Evolutionary conservation across 179 eudicot genomes (phyloP).

Genomic region (Silene vulgaris): DNA sequence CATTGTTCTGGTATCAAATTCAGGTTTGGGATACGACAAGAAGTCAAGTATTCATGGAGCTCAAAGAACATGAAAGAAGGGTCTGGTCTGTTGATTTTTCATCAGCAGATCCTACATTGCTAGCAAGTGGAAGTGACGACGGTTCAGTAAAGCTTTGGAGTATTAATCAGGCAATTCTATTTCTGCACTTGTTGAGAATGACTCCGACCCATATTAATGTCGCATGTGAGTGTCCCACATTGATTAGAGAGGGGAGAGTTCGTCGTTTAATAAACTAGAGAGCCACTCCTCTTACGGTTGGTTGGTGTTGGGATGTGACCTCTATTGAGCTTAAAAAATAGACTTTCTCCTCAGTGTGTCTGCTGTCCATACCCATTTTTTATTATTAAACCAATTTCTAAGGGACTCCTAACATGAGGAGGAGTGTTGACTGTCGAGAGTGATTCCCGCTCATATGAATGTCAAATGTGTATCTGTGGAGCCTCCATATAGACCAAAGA

Average conservation of each 20-base stretch:
- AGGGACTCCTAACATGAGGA: no score
- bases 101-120: constrained; percentile 80
- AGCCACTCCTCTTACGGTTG: background rate
- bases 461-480: no score
- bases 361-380: background rate
- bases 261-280: background rate
- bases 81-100: constrained; percentile 95
- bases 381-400: no score
- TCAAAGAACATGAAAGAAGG: constrained; percentile 82
- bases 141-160: constrained; percentile 99
- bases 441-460: no score
- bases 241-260: constrained; percentile 3
- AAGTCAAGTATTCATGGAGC: constrained; percentile 76
- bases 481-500: background rate
- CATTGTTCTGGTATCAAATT: constrained; percentile 17
- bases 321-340: background rate
- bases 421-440: no score
- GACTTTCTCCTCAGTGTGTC: background rate
- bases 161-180: constrained; percentile 98
- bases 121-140: constrained; percentile 96
- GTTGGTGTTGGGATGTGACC: background rate
- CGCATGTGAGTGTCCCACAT: background rate
- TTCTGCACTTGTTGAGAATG: constrained; percentile 56
- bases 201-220: background rate
- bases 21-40: constrained; percentile 96